phyloP scores from a whole-genome alignment of 1,284 basidiomycete species.

The Fistulina hepatica region DNA sequence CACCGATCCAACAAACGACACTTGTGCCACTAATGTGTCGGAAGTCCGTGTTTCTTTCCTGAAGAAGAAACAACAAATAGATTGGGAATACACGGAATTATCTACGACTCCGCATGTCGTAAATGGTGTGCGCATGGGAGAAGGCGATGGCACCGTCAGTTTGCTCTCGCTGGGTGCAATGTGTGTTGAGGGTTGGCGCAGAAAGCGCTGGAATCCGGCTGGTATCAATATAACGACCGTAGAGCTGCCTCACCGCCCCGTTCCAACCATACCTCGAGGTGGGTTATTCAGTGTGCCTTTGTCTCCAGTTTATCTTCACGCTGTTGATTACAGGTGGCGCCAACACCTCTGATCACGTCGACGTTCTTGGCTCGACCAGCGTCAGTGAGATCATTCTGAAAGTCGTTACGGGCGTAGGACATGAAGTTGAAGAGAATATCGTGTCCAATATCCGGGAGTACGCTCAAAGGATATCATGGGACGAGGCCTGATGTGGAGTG shows the following conservation, averaged over 20 bases:
- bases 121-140: slow-evolving; percentile 82
- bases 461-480: slow-evolving; percentile 69
- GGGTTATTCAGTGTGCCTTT: too few species aligned
- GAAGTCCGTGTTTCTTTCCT: too few species aligned
- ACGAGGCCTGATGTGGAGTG: too few species aligned
- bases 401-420: slow-evolving; percentile 67
- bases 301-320: too few species aligned
- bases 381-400: slow-evolving; percentile 90
- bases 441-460: slow-evolving; percentile 79
- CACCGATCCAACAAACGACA: slow-evolving; percentile 25
- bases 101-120: slow-evolving; percentile 48
- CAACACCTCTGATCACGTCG: slow-evolving; percentile 86
- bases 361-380: slow-evolving; percentile 81
- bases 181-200: slow-evolving; percentile 94
- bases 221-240: slow-evolving; percentile 46
- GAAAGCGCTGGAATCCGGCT: slow-evolving; percentile 87
- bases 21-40: slow-evolving; percentile 38
- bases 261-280: slow-evolving; percentile 71
- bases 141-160: slow-evolving; percentile 95
- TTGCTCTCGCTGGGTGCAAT: slow-evolving; percentile 86
- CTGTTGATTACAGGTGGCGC: too few species aligned
- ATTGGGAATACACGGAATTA: slow-evolving; percentile 69
- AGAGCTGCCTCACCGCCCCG: slow-evolving; percentile 83
- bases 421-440: slow-evolving; percentile 63
- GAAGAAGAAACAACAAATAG: too few species aligned